A percentile compares a stretch with the other conserved stretches of the same genome.
Conservation (phyloP, 106 monocot genomes). For the Dendrobium huoshanense region DNA sequence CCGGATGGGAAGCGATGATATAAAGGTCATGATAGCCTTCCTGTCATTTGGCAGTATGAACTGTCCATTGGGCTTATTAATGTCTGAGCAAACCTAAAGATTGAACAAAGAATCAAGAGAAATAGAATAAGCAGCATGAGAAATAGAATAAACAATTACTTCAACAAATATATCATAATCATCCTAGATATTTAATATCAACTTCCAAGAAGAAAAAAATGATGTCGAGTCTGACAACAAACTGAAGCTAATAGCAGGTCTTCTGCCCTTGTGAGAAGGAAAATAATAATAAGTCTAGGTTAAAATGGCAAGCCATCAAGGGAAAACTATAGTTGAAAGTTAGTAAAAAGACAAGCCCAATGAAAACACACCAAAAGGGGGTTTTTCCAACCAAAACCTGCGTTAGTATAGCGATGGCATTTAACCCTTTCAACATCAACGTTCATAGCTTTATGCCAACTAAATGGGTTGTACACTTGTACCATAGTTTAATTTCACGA, state of each 20-base stretch:
- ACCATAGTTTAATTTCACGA: no score
- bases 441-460: no score
- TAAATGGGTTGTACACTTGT: no score
- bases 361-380: no score
- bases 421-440: no score
- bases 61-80: constrained; percentile 98
- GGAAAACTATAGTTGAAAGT: not conserved
- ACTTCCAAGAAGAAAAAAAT: not conserved
- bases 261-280: not conserved
- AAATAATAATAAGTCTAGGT: not conserved
- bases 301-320: not conserved
- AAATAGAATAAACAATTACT: not conserved
- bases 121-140: not conserved
- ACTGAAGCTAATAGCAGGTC: not conserved
- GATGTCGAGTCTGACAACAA: not conserved
- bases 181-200: not conserved
- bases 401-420: no score
- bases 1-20: constrained; percentile 90
- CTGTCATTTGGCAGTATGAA: constrained; percentile 77
- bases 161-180: not conserved
- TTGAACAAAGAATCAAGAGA: not conserved
- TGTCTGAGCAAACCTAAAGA: constrained; percentile 92
- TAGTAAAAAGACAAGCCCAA: not conserved
- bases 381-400: no score
- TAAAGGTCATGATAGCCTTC: constrained; percentile 65